Evolutionary conservation across 202 grass and related monocot genomes (phyloP), one percentile per base, ranked within the genome.

Genomic region (Zoysia matrella): DNA sequence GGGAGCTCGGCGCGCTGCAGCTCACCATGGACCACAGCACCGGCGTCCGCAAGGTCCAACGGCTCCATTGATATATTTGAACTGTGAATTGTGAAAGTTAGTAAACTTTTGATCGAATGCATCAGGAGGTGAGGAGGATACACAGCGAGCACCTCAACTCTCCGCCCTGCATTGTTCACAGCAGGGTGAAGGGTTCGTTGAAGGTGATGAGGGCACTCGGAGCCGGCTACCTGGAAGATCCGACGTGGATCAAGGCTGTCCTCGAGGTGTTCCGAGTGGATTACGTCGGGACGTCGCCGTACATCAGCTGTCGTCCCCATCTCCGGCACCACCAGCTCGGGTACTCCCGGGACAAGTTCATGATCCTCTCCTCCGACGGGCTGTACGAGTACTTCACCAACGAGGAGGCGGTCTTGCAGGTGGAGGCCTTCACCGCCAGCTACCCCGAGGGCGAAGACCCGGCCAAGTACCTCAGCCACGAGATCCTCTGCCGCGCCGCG

Each of bases 181-280:
- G 6, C 22, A 83, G 95, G 47, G 95, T 98, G 70, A 98, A 98
- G 88, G 95, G 95, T 3, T 87, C 79, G 7, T 18, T 98, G 48
- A 91, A 93, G 82, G 95, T 98, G 51, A 98, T 92, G 6, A 86
- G 95, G 78, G 95, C 95, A 11, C 94, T 98, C 39, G 95, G 95
- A 11, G 95, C 90, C 15, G 95, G 92, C 8, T 98, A 89, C 75
- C 84, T 98, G 1, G 94, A 98, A 22, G 86, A 94, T 71, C 88
- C 89, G 0, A 83, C 89, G 54, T 97, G 90, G 88, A 97, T 94
- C 83, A 50, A 42, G 9, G 87, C 78, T 0, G 83, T 97, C 8
- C 46, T 97, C 5, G 77, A 97, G 52, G 88, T 83, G 11, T 94
- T 92, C 36, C 86, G 65, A 30, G 86, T 98, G 62, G 90, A 85